A percentile compares a stretch with the other conserved stretches of the same genome.
These are phyloP conservation scores for Ustulina deusta DNA, from an alignment of 2,329 filamentous ascomycete species.

Conservation along the genomic window DNA sequence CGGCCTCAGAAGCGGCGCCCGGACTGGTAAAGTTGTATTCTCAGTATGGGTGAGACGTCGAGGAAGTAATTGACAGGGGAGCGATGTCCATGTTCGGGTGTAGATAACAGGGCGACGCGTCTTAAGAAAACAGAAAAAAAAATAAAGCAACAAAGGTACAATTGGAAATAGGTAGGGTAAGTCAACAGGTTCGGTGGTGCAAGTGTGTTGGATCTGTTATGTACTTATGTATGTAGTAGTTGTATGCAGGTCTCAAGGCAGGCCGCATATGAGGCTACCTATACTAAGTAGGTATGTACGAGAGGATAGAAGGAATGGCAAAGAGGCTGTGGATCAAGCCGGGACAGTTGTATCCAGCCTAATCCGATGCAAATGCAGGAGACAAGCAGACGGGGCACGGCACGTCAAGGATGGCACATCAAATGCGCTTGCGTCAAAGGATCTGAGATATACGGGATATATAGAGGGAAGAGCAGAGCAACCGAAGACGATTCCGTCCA, in stretches of 20 bases:
- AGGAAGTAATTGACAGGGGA: constrained; percentile 30
- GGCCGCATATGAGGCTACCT: constrained; percentile 40
- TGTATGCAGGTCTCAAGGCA: constrained; percentile 41
- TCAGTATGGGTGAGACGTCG: constrained; percentile 33
- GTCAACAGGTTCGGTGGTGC: constrained; percentile 33
- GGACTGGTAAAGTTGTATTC: constrained; percentile 18
- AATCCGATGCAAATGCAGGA: constrained; percentile 23
- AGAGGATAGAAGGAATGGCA: constrained; percentile 25
- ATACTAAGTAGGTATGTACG: constrained; percentile 23
- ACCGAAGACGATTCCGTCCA: constrained; percentile 3
- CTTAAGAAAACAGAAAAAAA: constrained; percentile 8
- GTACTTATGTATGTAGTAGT: constrained; percentile 21
- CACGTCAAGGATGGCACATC: not conserved
- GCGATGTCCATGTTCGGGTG: constrained; percentile 22
- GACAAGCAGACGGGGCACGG: constrained; percentile 3
- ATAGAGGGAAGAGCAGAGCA: not conserved
- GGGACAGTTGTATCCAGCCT: constrained; percentile 23
- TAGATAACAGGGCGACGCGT: constrained; percentile 32
- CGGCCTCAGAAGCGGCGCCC: constrained; percentile 15
- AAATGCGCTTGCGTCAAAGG: not conserved
- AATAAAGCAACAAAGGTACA: constrained; percentile 18
- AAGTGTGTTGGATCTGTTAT: constrained; percentile 28
- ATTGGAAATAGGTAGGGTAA: constrained; percentile 17
- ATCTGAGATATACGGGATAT: not conserved
- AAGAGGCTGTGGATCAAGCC: constrained; percentile 26